Base-by-base conservation (phyloP, 108 stramenopile species). In the Hondaea fermentalgiana region DNA sequence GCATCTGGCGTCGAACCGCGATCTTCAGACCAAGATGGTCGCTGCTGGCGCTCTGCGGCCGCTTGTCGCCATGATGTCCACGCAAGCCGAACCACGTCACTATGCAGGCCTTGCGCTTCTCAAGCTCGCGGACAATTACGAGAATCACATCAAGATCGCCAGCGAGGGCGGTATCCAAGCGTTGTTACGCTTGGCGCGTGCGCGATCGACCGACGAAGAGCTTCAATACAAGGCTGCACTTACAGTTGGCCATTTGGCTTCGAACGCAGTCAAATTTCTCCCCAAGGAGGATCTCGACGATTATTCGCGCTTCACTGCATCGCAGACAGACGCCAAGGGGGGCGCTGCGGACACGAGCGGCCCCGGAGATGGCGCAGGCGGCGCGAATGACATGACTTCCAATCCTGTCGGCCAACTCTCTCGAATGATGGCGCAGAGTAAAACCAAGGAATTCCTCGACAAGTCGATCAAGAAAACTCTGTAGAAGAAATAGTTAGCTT, bases 51-150 rank as follows among this genome's bases (percentile, higher is more conserved):
- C 92, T 44, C 91, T 96, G 55, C 92, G 91, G 57, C 96, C 96
- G n/a, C 87, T 96, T 14, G 96, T 96, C 49, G 88, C 94, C 28
- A 96, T 96, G 94, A 95, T 96, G 92, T 92, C 94, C 28, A 89
- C 87, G 44, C 92, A 95, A 71, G 93, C 95, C 5, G 95, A 95
- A 88, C 94, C 95, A 29, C 90, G 93, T 71, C 94, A 96, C 89
- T 96, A 96, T 89, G 96, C 96, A 17, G 95, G 95, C n/a, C 93
- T 96, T 35, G 96, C 96, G 60, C 93, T 96, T 23, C 92, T 96
- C 72, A 96, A 96, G 88, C 92, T 96, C 42, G 95, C 96, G 28
- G 96, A 96, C 92, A 96, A 96, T 89, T 95, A 95, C 87, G 94
- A 96, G 89, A 96, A 95, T 88, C 96, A 96, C 91, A 64, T 96